Conservation (phyloP, 495 filamentous ascomycete species). For the Neurospora tetrasperma region DNA sequence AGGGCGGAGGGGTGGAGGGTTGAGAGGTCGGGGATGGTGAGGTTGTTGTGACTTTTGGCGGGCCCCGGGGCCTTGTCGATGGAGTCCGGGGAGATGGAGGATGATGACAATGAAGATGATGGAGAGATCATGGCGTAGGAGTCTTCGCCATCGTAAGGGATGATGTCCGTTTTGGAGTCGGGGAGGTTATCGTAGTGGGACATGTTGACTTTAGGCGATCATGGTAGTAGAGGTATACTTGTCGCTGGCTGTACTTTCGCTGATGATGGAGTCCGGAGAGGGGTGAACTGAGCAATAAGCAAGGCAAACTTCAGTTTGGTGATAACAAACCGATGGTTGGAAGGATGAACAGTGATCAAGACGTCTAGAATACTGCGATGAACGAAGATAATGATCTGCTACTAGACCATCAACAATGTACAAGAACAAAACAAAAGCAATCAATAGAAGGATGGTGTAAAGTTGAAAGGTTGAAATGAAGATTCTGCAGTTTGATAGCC, state of each 20-base stretch:
- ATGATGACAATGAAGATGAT: background rate
- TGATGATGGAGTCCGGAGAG: background rate
- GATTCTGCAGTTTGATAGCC: background rate
- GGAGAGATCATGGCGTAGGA: background rate
- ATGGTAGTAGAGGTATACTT: background rate
- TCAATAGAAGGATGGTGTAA: background rate
- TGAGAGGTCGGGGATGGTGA: background rate
- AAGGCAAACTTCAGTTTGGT: no score
- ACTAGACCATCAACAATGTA: background rate
- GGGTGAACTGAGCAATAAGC: background rate
- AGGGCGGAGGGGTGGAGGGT: conserved; percentile 1
- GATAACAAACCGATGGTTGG: no score
- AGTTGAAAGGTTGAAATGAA: background rate
- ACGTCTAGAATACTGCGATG: no score
- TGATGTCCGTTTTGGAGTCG: background rate
- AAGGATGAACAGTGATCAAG: no score
- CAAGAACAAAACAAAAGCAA: background rate
- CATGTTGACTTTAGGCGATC: background rate
- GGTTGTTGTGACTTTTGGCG: background rate
- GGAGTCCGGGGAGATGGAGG: background rate
- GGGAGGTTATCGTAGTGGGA: background rate
- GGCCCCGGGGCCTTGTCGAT: background rate
- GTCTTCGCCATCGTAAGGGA: background rate
- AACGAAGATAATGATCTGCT: background rate
- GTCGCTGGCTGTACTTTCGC: background rate